Evolutionary conservation across 208 protist genomes (phyloP).

Genomic region (Tritrichomonas foetus): DNA sequence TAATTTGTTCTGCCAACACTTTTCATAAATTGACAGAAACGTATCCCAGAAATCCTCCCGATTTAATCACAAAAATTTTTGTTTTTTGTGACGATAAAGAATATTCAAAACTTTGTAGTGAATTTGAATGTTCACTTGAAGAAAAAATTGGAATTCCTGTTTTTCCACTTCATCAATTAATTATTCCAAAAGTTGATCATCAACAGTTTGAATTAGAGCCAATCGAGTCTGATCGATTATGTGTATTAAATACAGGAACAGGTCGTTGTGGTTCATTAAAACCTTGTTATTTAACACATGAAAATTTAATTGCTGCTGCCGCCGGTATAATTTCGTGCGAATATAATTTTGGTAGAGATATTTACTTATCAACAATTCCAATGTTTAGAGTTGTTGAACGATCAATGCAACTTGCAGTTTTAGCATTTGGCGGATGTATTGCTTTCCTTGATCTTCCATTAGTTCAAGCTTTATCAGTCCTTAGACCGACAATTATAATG

Average conservation of each 20-base stretch:
- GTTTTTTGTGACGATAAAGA: not conserved
- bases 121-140: not conserved
- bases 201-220: not conserved
- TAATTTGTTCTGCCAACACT: not conserved
- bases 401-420: not conserved
- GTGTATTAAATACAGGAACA: not conserved
- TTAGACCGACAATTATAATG: not conserved
- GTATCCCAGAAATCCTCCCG: not conserved
- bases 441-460: not conserved
- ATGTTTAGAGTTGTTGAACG: not conserved
- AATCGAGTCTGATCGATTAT: not conserved
- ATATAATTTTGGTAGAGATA: not conserved
- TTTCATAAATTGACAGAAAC: not conserved
- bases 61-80: not conserved
- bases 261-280: not conserved
- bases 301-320: not conserved
- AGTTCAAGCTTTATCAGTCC: not conserved
- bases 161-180: not conserved
- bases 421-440: not conserved
- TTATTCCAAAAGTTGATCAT: not conserved
- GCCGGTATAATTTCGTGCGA: not conserved
- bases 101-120: not conserved
- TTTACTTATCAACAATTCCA: not conserved
- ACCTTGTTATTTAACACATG: not conserved
- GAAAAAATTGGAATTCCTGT: not conserved